Evolutionary conservation across 2,329 filamentous ascomycete genomes (phyloP), one percentile per base, ranked within the genome.

Genomic region (Fusarium mundagurra): DNA sequence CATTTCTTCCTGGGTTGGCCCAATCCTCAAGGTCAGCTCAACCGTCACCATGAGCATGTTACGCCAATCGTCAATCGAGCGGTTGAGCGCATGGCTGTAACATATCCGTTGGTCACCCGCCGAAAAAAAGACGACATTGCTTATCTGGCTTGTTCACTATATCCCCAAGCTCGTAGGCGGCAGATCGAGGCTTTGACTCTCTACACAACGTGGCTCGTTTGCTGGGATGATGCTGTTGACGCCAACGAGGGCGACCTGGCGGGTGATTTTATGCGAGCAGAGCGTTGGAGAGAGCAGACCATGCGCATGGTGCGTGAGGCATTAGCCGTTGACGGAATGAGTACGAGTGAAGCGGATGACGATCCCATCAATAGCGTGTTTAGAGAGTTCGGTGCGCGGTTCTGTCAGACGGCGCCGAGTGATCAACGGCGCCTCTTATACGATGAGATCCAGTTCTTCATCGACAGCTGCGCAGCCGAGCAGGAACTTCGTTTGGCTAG

Each of bases 111-210:
- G 6, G 38, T 76, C 18, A 58, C 73, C 24, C 63, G 62, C 33
- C 75, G 75, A 66, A 82, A 83, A 69, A 77, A 78, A 41, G 79
- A 83, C 29, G 82, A 84, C 44, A 80, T 81, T n/a, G 70, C 77
- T 10, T 34, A 71, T 2, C 36, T 79, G 11, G 53, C 69, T 3
- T 64, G 68, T 10, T 55, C 77, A 34, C 76, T 71, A 65, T 82
- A 74, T 39, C 78, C 80, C 5, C 54, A 72, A 16, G 77, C 79
- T 5, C 33, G 45, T 8, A 69, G 61, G 53, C 39, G 51, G 2
- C 64, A 61, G n/a, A 50, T 81, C 7, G 65, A 76, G 38, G 70
- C 71, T 12, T 62, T 82, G 47, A 71, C 74, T 5, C 58, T 79
- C 43, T 81, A 75, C 45, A 73, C 70, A 24, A 68, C 76, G 39